phyloP scores from a whole-genome alignment of 106 monocot species.

The Acorus calamus region DNA sequence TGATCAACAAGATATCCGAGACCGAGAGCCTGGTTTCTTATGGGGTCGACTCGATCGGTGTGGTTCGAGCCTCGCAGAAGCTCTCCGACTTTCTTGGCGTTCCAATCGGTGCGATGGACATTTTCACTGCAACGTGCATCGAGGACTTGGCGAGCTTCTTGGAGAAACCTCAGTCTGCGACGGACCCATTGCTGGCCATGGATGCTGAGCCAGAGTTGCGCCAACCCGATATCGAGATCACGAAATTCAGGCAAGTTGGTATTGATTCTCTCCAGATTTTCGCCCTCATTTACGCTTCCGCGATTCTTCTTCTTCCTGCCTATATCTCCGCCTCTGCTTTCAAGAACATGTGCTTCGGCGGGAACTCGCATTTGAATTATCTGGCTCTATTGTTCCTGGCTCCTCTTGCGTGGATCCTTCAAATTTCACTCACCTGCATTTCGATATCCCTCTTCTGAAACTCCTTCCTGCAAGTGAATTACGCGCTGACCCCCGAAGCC shows the following conservation, averaged over 20 bases:
- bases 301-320: slow-evolving; percentile 29
- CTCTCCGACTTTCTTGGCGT: slow-evolving; percentile 50
- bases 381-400: slow-evolving; percentile 18
- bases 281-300: slow-evolving; percentile 18
- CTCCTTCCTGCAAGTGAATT: slow-evolving; percentile 36
- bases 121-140: slow-evolving; percentile 44
- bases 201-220: slow-evolving; percentile 12
- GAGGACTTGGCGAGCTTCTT: slow-evolving; percentile 40
- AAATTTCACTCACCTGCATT: slow-evolving; percentile 21
- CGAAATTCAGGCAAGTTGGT: slow-evolving; percentile 8
- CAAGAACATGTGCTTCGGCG: neutral
- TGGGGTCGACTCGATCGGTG: slow-evolving; percentile 48
- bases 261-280: slow-evolving; percentile 25
- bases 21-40: slow-evolving; percentile 38
- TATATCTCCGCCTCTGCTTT: slow-evolving; percentile 19
- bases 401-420: slow-evolving; percentile 40
- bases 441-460: slow-evolving; percentile 32
- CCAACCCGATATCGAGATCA: slow-evolving; percentile 1
- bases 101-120: slow-evolving; percentile 47
- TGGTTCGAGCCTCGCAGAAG: slow-evolving; percentile 46
- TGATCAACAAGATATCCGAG: slow-evolving; percentile 33
- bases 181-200: neutral
- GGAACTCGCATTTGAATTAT: neutral
- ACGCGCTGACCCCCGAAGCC: slow-evolving; percentile 23
- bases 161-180: slow-evolving; percentile 8